phyloP scores from a whole-genome alignment of 2,329 filamentous ascomycete genomes.

The Fusarium redolens region DNA sequence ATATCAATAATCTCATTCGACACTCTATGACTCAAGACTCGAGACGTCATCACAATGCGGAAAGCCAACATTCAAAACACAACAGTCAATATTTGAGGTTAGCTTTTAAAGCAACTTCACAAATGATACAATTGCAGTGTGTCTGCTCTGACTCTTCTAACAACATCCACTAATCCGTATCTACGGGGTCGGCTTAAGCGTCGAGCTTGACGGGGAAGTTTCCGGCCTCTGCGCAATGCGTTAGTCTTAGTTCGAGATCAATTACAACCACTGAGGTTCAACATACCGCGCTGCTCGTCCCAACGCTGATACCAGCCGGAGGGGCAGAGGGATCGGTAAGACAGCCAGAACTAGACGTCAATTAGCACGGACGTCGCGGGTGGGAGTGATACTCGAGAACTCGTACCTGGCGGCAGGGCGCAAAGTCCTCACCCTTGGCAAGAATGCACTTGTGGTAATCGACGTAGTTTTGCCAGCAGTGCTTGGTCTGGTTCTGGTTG shows the following conservation, averaged over 20 bases:
- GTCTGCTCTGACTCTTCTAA: constrained; percentile 48
- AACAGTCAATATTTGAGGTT: constrained; percentile 39
- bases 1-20: constrained; percentile 30
- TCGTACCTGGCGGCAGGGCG: constrained; percentile 91
- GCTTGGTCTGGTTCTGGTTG: constrained; percentile 98
- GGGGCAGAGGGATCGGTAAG: constrained; percentile 97
- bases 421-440: constrained; percentile 98
- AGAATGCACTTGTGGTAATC: constrained; percentile 99
- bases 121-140: constrained; percentile 54
- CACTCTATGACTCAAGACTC: constrained; percentile 16
- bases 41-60: constrained; percentile 24
- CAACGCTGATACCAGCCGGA: constrained; percentile 93
- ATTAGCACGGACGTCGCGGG: constrained; percentile 32
- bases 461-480: constrained; percentile 99
- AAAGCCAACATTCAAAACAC: constrained; percentile 24
- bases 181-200: constrained; percentile 56
- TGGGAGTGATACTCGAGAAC: background rate
- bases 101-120: constrained; percentile 46
- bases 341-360: constrained; percentile 83
- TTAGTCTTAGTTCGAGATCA: constrained; percentile 44
- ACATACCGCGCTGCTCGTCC: constrained; percentile 95
- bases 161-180: constrained; percentile 41
- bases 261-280: background rate
- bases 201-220: constrained; percentile 76
- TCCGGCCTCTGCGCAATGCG: constrained; percentile 66